Conservation (phyloP, 2,329 filamentous ascomycete species). For the Scolecobasidium constrictum region DNA sequence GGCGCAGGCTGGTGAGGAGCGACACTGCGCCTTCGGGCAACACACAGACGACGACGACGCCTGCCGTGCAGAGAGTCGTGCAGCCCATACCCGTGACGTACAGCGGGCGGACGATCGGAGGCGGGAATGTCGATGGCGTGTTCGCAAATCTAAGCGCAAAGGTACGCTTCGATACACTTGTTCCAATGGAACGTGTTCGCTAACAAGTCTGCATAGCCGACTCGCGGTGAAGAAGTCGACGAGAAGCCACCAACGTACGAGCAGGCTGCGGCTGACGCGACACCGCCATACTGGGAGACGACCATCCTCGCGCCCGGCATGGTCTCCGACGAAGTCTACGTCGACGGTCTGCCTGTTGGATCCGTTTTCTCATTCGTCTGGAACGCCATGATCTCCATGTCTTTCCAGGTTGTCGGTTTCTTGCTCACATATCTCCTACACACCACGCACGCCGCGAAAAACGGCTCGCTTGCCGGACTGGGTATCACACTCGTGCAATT, state of each 20-base stretch:
- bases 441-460: constrained; percentile 96
- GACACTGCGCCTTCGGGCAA: constrained; percentile 32
- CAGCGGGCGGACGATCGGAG: constrained; percentile 51
- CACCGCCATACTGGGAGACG: constrained; percentile 98
- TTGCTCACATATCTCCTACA: constrained; percentile 95
- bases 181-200: no score
- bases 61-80: constrained; percentile 32
- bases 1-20: constrained; percentile 77
- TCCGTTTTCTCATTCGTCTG: constrained; percentile 79
- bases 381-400: constrained; percentile 96
- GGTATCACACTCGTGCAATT: constrained; percentile 94
- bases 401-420: constrained; percentile 94
- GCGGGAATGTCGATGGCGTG: constrained; percentile 78
- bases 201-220: constrained; percentile 54
- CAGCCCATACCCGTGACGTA: constrained; percentile 45
- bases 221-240: constrained; percentile 69
- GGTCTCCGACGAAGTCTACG: constrained; percentile 88
- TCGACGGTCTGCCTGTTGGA: constrained; percentile 89
- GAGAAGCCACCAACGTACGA: constrained; percentile 95
- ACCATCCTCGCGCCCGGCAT: constrained; percentile 91
- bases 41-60: constrained; percentile 8
- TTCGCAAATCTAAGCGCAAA: constrained; percentile 84
- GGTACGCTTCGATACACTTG: no score
- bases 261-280: constrained; percentile 91
- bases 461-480: constrained; percentile 86